Base-by-base conservation (phyloP, 139 green algal species). In the Tetraselmis chui region DNA sequence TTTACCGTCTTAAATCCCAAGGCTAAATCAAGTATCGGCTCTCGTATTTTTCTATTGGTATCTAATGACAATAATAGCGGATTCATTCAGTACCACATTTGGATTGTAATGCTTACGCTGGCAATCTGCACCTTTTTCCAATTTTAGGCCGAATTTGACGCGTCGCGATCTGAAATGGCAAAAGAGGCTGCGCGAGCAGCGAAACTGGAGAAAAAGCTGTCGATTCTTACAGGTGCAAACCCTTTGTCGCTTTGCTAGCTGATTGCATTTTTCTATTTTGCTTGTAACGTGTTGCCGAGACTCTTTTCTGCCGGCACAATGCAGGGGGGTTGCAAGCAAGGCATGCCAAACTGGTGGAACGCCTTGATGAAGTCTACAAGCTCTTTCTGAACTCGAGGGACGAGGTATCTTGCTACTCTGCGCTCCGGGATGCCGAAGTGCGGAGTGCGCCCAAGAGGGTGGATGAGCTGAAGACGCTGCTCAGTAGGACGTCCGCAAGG, bases 131-230 rank as follows among this genome's bases (percentile, higher is more conserved):
- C n/a, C n/a, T n/a, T n/a, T n/a, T n/a, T n/a, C n/a, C n/a, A n/a
- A 27, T 32, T 80, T 27, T 27, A 32, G 77, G 28, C 2, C n/a
- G 32, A 80, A 23, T 80, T 80, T 31, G 31, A 31, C 77, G 18
- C 22, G 28, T 32, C 32, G 2, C 45, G 32, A 32, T 31, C 77
- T 11, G 77, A 80, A 29, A 32, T 80, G 77, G 77, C 31, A 32
- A 80, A 32, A 29, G 29, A 80, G 77, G 31, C 77, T 32, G 5
- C 31, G 28, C 28, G 31, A 26, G 77, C 77, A 27, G 32, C 28
- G 28, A 80, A 80, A 29, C 77, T 80, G 28, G 77, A 80, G 77
- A 80, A 80, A 29, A 80, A 80, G n/a, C 45, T 80, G 2, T 31
- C 29, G 2, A 80, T 80, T 28, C n/a, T 80, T 27, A 32, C 28